Evolutionary conservation across 208 protist species (phyloP).

Genomic region (Balamuthia mandrillaris): DNA sequence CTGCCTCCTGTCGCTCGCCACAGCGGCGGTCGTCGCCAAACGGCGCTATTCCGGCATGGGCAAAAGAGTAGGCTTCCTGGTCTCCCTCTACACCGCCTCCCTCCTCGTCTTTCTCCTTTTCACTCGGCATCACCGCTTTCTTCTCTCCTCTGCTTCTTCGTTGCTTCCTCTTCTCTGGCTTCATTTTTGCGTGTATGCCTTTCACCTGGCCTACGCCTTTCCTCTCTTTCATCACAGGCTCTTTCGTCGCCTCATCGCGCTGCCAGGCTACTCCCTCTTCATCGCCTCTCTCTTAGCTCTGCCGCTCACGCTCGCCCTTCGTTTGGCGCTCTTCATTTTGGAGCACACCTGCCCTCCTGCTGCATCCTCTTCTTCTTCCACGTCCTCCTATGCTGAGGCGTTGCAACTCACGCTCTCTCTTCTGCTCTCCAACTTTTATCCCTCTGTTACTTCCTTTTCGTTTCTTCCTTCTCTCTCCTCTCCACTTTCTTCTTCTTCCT

Average conservation of each 20-base stretch:
- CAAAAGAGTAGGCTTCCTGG: not conserved
- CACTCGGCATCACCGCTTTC: too few species aligned
- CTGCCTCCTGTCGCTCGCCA: too few species aligned
- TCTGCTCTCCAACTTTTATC: too few species aligned
- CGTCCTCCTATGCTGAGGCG: too few species aligned
- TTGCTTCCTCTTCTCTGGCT: too few species aligned
- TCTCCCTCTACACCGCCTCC: not conserved
- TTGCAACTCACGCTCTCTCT: too few species aligned
- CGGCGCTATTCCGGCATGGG: not conserved
- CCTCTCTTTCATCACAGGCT: not conserved
- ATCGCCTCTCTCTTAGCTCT: not conserved
- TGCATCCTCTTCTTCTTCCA: not conserved
- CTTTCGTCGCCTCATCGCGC: not conserved
- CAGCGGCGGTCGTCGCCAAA: not conserved
- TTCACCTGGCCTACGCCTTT: not conserved
- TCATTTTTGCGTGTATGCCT: not conserved
- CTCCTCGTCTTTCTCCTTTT: not conserved
- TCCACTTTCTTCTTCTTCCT: too few species aligned
- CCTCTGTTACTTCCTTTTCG: too few species aligned
- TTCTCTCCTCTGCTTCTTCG: too few species aligned
- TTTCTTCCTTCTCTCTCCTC: too few species aligned
- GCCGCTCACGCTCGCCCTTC: not conserved
- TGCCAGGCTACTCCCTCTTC: slow-evolving; percentile 27
- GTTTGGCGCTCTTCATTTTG: not conserved
- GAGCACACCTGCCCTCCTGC: not conserved